Evolutionary conservation across 306 rosid species (phyloP), one percentile per base, ranked within the genome.

Genomic region (Biancaea sappan): DNA sequence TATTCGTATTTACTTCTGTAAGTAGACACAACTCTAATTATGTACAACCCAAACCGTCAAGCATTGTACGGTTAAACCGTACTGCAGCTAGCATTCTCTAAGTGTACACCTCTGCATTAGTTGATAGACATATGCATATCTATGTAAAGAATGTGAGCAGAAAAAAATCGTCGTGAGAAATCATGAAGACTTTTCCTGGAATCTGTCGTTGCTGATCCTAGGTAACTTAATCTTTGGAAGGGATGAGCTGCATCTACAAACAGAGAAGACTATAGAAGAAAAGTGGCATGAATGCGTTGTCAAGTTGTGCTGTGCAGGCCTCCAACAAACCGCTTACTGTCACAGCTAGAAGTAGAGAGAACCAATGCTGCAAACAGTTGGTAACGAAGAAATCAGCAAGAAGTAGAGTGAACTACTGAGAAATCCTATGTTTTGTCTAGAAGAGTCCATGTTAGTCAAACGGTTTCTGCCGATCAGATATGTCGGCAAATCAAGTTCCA

Each of bases 221-320:
- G 76, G 72, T 22, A 70, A 52, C 37, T 47, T 61, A 69, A 47
- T 6, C n/a, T 57, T 38, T 12, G 24, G 70, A 73, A 50, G 71
- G 73, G 66, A 63, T 47, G 71, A 77, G 80, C 47, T 35, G 52
- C 80, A 75, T 65, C 87, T 85, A 94, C 84, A 94, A 80, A 82
- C 95, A 90, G 61, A 94, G 95, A 75, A 94, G 99, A 81, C 96
- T 90, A 58, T 84, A 92, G 92, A 94, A 94, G 59, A 92, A 81
- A 25, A 92, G 89, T 22, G 99, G 99, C 74, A 94, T 92, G 81
- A 94, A 94, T 11, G 96, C 96, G 35, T 94, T 94, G 88, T 94
- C 99, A 24, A 94, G 96, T 78, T 94, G 99, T 7, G 97, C 86
- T 0, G 99, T 94, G 86, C 87, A 88, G 68, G 99, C 99, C 92